Evolutionary conservation across 129 eudicot genomes (phyloP).

Genomic region (Artemisia argyi): DNA sequence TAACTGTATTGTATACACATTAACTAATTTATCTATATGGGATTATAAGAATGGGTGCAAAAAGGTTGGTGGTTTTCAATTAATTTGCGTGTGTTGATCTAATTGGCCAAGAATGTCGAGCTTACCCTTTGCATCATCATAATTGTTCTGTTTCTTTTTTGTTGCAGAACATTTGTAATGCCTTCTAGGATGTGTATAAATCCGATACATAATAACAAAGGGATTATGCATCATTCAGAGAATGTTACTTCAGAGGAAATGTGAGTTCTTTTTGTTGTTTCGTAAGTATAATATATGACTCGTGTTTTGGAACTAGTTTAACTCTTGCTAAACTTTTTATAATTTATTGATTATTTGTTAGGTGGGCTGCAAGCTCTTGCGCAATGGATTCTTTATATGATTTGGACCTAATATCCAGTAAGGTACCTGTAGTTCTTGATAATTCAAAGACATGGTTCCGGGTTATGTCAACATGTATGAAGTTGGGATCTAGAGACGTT

Average conservation of each 20-base stretch:
- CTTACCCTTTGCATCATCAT: background rate
- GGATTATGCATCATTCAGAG: slow-evolving; percentile 63
- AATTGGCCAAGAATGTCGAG: no score
- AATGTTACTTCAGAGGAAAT: slow-evolving; percentile 54
- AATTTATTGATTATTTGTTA: slow-evolving; percentile 19
- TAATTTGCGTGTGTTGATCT: no score
- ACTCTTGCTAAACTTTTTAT: background rate
- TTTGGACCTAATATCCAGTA: slow-evolving; percentile 67
- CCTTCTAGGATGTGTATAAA: slow-evolving; percentile 98
- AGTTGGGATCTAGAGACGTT: slow-evolving; percentile 78
- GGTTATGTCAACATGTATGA: slow-evolving; percentile 78
- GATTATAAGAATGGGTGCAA: no score
- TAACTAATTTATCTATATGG: no score
- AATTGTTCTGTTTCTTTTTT: background rate
- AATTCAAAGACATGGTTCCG: slow-evolving; percentile 77
- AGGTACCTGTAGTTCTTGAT: slow-evolving; percentile 79
- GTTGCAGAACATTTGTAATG: slow-evolving; percentile 92
- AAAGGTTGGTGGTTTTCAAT: no score
- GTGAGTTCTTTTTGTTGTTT: slow-evolving; percentile 41
- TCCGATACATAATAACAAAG: slow-evolving; percentile 90
- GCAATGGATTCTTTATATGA: slow-evolving; percentile 90
- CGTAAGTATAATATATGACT: background rate
- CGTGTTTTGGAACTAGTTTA: background rate
- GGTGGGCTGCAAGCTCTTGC: slow-evolving; percentile 90
- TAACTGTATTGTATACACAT: no score